Base-by-base conservation (phyloP, 1,284 basidiomycete species). In the Kwoniella shivajii region DNA sequence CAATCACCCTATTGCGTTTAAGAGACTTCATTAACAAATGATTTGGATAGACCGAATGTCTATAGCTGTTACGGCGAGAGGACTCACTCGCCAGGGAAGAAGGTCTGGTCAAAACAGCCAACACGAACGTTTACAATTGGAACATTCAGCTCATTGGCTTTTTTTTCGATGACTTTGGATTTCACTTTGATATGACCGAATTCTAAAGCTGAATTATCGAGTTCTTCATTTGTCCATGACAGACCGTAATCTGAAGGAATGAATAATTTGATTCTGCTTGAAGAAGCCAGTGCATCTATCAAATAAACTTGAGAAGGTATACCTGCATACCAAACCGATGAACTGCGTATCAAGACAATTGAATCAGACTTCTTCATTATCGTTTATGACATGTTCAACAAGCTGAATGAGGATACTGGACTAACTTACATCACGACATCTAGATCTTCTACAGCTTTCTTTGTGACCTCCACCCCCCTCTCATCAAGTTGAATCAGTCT, bases 391-490 rank as follows among this genome's bases (percentile, higher is more conserved):
- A n/a, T 6, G 37, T 20, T 6, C 37, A 20, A 20, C 7, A 16
- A 39, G 37, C 37, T 39, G 22, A 11, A 9, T 42, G 39, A 42
- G 10, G 20, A 14, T 9, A 42, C 13, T 37, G 33, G 24, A 36
- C 37, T 29, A 31, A 54, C 66, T 61, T 36, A 68, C 66, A 68
- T 45, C 26, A 68, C 22, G 5, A 64, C 58, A 20, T 66, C 47
- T 2, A 66, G 34, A 16, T 53, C 66, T 20, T 55, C 34, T 3
- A 66, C 50, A 0, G 57, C 57, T 14, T 39, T 33, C 27, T 53
- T 53, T 22, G 49, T 50, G n/a, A 33, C 42, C 30, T 56, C 44
- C n/a, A 39, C 30, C 2, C 55, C 52, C 4, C 18, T 31, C 11
- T 57, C 39, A 14, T 26, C 37, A 5, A 65, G 29, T 30, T 66